Evolutionary conservation across 257 asterid genomes (phyloP).

Genomic region (Rubia yunnanensis): DNA sequence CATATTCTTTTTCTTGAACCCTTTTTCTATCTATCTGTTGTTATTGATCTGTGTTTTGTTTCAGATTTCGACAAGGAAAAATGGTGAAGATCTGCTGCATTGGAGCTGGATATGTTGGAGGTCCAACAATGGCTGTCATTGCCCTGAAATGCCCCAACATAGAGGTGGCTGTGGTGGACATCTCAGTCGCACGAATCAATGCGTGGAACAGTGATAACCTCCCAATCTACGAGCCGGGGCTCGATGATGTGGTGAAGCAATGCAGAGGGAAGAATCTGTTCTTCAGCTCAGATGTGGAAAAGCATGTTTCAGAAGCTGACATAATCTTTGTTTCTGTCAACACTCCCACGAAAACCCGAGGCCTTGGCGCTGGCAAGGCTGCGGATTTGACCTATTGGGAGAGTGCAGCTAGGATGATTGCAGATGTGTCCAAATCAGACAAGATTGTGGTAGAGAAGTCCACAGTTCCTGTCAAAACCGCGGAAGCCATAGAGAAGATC

Average conservation of each 20-base stretch:
- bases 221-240: conserved; percentile 35
- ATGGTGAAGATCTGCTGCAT: conserved; percentile 37
- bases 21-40: neutral
- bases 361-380: conserved; percentile 36
- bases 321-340: conserved; percentile 29
- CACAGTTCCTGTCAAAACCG: conserved; percentile 36
- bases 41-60: too few species aligned
- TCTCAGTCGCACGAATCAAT: conserved; percentile 19
- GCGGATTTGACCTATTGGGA: conserved; percentile 35
- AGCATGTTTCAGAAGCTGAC: conserved; percentile 27
- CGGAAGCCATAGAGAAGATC: conserved; percentile 28
- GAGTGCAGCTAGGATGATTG: conserved; percentile 35
- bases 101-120: conserved; percentile 39
- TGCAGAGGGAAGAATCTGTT: conserved; percentile 31
- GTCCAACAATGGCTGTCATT: conserved; percentile 33
- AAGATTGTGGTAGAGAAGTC: conserved; percentile 33
- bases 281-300: conserved; percentile 28
- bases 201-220: conserved; percentile 31
- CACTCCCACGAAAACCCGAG: conserved; percentile 29
- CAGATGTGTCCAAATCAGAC: conserved; percentile 24
- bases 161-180: conserved; percentile 32
- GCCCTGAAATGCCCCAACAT: conserved; percentile 29
- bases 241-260: conserved; percentile 27
- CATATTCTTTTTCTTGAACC: neutral
- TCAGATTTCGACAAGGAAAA: conserved; percentile 8